These are phyloP conservation scores for Byssoonygena ceratinophila DNA, from an alignment of 2,329 filamentous ascomycete species.

Conservation along the genomic window DNA sequence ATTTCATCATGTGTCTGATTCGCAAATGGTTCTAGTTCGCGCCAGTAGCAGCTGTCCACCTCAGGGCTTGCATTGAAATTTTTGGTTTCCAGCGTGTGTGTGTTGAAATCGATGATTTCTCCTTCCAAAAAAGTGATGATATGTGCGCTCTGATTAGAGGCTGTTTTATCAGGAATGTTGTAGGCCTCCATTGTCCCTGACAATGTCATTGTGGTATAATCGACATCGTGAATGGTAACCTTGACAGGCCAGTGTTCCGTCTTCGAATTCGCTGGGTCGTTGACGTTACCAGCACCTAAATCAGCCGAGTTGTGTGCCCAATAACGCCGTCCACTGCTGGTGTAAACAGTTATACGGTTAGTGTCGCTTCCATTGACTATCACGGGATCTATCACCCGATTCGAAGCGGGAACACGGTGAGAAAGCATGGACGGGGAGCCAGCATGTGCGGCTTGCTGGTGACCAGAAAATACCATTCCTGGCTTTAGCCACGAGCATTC, in stretches of 20 bases:
- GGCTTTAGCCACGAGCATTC: conserved; percentile 53
- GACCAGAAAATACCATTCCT: conserved; percentile 51
- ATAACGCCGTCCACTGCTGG: conserved; percentile 30
- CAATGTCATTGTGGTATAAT: conserved; percentile 51
- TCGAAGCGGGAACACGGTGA: conserved; percentile 23
- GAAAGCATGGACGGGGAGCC: conserved; percentile 22
- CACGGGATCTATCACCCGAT: conserved; percentile 25
- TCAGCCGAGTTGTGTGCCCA: conserved; percentile 24
- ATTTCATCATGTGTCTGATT: conserved; percentile 36
- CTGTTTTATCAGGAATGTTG: conserved; percentile 49
- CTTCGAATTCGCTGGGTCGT: conserved; percentile 21
- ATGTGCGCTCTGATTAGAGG: conserved; percentile 33
- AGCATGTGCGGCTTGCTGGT: conserved; percentile 45
- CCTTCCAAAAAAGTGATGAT: conserved; percentile 53
- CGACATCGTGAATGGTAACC: conserved; percentile 53
- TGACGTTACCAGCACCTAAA: conserved; percentile 14
- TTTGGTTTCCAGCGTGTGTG: conserved; percentile 39
- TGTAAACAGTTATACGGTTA: conserved; percentile 30
- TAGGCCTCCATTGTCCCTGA: conserved; percentile 61
- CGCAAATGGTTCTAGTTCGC: conserved; percentile 40
- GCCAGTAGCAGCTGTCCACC: conserved; percentile 41
- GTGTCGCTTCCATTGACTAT: conserved; percentile 29
- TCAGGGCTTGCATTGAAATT: conserved; percentile 38
- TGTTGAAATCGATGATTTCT: conserved; percentile 56
- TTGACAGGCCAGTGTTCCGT: conserved; percentile 58